Base-by-base conservation (phyloP, 2,329 filamentous ascomycete genomes). In the Aspergillus pseudotamarii region DNA sequence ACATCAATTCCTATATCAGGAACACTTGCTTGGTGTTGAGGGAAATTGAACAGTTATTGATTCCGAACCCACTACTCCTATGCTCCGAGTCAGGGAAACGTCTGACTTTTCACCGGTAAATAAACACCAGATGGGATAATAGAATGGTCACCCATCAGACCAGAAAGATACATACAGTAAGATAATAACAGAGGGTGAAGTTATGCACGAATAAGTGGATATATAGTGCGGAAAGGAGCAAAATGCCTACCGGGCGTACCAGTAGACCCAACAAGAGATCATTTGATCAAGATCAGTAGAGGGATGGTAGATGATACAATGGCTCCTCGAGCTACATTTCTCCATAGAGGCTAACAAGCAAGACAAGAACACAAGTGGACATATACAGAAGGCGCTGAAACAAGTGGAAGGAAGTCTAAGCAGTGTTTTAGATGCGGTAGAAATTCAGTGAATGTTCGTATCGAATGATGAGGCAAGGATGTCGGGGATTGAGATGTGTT, bases 341-440 rank as follows among this genome's bases (percentile, higher is more conserved):
- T 26, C 34, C 51, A 55, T 23, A 5, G 11, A 55, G 51, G 30
- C 12, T 26, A 54, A 34, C 32, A 36, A 34, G 32, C 4, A 30
- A 19, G 21, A 55, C 23, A 26, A 23, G 30, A 55, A 38, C 51
- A 55, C 51, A 53, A 21, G 28, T 30, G 53, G 23, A 59, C 28
- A 59, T 43, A 41, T 59, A 50, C 57, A 59, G 19, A 11, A 48
- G 48, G 36, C 57, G 43, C 45, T 59, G 32, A 53, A 41, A 28
- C 4, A 58, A 59, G 34, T 26, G 34, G 46, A n/a, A 50, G 45
- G 30, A 51, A 41, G 14, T 55, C 51, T 55, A 55, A 19, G 32
- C 8, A n/a, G 34, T 55, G 51, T 36, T 55, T 23, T 38, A 23
- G 21, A 21, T 26, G n/a, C n/a, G 26, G n/a, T 19, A 36, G 30